phyloP scores from a whole-genome alignment of 345 rosid genomes.

The Pistacia vera region DNA sequence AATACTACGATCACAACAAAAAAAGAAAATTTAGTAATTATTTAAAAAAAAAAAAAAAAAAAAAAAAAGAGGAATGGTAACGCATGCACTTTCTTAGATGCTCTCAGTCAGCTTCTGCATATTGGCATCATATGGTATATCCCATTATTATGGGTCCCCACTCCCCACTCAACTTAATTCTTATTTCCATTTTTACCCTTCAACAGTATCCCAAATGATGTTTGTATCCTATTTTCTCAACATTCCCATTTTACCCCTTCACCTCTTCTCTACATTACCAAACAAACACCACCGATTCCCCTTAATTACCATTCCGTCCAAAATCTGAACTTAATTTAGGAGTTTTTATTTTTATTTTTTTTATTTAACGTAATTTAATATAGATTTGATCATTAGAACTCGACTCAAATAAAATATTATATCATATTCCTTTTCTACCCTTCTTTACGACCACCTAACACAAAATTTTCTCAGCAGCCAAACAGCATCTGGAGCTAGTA shows the following conservation, averaged over 20 bases:
- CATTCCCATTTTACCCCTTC: background rate
- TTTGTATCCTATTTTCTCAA: background rate
- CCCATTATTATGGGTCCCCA: background rate
- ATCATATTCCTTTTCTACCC: too few relatives aligned
- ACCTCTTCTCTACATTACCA: background rate
- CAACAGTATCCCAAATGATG: background rate
- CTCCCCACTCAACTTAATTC: background rate
- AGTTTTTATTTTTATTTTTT: too few relatives aligned
- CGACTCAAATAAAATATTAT: too few relatives aligned
- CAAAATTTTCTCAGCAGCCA: constrained; percentile 14
- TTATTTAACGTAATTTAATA: too few relatives aligned
- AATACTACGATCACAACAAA: too few relatives aligned
- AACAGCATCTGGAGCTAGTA: background rate
- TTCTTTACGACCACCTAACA: background rate
- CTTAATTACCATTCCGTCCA: background rate
- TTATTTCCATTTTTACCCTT: background rate
- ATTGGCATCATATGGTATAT: background rate
- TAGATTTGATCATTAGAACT: too few relatives aligned
- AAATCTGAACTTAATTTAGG: background rate
- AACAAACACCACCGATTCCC: background rate
- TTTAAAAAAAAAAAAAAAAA: background rate
- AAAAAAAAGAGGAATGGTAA: background rate
- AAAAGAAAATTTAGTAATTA: background rate
- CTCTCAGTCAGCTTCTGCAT: background rate
- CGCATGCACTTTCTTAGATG: background rate